A percentile compares a stretch with the other conserved stretches of the same genome.
These are phyloP conservation scores for Pseudogymnoascus verrucosus DNA, from an alignment of 2,329 filamentous ascomycete genomes.

Conservation along the genomic window DNA sequence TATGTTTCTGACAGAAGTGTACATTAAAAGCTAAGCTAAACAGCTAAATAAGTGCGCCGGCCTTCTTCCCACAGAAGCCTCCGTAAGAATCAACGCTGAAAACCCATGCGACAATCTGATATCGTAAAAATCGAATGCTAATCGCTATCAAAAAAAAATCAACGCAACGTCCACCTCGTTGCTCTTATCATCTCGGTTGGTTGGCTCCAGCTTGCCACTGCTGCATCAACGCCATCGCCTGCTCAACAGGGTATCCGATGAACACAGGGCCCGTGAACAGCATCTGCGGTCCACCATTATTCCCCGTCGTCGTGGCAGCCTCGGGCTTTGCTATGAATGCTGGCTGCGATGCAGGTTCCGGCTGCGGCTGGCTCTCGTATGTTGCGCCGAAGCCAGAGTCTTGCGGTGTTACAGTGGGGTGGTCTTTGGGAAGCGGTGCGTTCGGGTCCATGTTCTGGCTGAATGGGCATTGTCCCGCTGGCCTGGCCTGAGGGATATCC, in stretches of 20 bases:
- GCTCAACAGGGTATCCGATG: constrained; percentile 79
- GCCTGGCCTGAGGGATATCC: constrained; percentile 10
- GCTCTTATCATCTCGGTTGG: not conserved
- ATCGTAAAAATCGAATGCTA: not conserved
- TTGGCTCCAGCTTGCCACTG: constrained; percentile 20
- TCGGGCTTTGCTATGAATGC: not conserved
- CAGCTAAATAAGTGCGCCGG: not conserved
- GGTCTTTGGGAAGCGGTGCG: not conserved
- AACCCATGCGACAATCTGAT: not conserved
- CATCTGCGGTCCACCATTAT: constrained; percentile 50
- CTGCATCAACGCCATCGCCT: constrained; percentile 69
- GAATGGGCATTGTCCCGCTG: constrained; percentile 22
- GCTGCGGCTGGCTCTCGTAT: not conserved
- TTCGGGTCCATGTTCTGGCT: constrained; percentile 31
- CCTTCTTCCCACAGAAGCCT: not conserved
- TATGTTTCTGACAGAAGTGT: not conserved
- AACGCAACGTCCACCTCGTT: not conserved
- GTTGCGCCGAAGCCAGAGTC: not conserved
- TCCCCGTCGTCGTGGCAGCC: constrained; percentile 15
- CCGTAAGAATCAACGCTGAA: not conserved
- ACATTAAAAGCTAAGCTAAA: not conserved
- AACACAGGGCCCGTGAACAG: constrained; percentile 91
- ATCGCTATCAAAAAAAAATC: constrained; percentile 9
- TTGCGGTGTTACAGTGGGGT: constrained; percentile 8
- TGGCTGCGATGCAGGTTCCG: not conserved